Base-by-base conservation (phyloP, 495 filamentous ascomycete species). In the Aspergillus wentii region DNA sequence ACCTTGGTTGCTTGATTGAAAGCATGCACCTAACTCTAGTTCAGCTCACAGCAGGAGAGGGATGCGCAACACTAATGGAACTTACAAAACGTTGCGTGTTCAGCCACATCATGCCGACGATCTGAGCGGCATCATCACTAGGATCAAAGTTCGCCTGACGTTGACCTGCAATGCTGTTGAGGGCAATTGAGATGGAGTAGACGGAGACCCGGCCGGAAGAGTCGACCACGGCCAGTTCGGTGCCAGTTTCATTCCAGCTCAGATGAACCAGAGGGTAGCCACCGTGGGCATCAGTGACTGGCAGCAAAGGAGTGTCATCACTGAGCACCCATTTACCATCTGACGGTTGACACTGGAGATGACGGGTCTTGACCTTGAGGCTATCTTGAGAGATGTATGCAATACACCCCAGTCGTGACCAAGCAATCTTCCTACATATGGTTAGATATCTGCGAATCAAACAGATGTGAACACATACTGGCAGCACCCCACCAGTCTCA, bases 351-450 rank as follows among this genome's bases (percentile, higher is more conserved):
- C 82, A 84, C 17, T 75, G 71, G 7, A 97, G 69, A 57, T 85
- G 80, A 33, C 82, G 77, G 9, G 94, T 64, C 42, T 81, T 76
- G 20, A 96, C 66, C 5, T 68, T 69, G 16, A 71, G 71, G 16
- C 83, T 82, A 57, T 86, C 78, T n/a, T 74, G 59, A 16, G 80
- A 75, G 48, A 97, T 83, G 39, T 81, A 81, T 19, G 91, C 91
- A 56, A 97, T 85, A 49, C 80, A 88, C 38, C 92, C 92, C 52
- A 80, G 69, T 40, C 82, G 86, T 13, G 92, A 95, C 94, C 94
- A 97, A 33, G 83, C 82, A 36, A 96, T 75, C 44, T 76, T 82
- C 48, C 88, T 95, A 49, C 10, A 37, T 2, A 21, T 14, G 22
- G 30, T 68, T 43, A 56, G 56, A 39, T 6, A n/a, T n/a, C n/a